Evolutionary conservation across 441 rosid genomes (phyloP).

Genomic region (Breynia disticha): DNA sequence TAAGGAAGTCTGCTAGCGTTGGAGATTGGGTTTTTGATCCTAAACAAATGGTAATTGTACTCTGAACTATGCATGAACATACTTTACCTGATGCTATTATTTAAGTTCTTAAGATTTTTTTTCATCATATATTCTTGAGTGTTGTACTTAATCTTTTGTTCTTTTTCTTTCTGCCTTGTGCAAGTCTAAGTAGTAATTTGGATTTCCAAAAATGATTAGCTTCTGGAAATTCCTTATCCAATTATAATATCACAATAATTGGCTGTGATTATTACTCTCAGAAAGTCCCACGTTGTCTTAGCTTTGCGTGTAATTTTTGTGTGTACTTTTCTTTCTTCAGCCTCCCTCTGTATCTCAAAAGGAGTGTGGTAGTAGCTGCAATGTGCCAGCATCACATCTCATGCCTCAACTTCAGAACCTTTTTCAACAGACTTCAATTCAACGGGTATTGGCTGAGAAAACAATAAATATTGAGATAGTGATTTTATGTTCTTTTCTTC

Average conservation of each 20-base stretch:
- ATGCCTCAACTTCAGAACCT: slow-evolving; percentile 87
- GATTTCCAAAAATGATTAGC: background rate
- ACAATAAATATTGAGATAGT: background rate
- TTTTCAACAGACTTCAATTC: slow-evolving; percentile 76
- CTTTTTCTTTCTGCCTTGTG: background rate
- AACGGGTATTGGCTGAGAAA: slow-evolving; percentile 43
- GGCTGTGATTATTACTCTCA: background rate
- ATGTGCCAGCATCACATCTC: slow-evolving; percentile 33
- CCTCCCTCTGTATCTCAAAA: slow-evolving; percentile 45
- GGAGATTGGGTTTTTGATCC: slow-evolving; percentile 81
- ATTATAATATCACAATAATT: background rate
- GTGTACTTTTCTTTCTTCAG: slow-evolving; percentile 23
- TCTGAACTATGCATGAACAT: background rate
- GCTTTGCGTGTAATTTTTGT: background rate
- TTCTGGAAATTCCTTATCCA: no score
- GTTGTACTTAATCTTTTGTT: background rate
- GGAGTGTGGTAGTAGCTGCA: slow-evolving; percentile 39
- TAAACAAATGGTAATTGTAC: slow-evolving; percentile 47
- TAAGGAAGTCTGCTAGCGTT: slow-evolving; percentile 91
- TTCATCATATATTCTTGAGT: background rate
- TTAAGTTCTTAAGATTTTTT: background rate
- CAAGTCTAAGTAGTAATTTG: background rate
- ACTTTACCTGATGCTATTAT: no score
- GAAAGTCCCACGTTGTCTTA: background rate
- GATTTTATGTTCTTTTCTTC: background rate